Base-by-base conservation (phyloP, 1,139 yeast genomes). In the Schwanniomyces etchellsii region DNA sequence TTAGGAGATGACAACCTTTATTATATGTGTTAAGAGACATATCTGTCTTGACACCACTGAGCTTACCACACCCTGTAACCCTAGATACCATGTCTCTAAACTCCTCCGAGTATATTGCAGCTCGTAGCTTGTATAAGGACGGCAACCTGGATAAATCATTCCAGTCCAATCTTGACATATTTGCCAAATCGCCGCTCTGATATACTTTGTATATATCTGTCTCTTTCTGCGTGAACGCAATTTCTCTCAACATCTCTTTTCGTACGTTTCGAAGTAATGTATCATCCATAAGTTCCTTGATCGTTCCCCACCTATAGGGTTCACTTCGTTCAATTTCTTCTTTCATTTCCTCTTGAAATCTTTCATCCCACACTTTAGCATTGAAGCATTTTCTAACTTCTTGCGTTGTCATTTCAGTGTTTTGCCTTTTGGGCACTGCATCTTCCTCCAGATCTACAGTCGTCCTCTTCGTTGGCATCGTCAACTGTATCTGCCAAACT, bases 131-230 rank as follows among this genome's bases (percentile, higher is more conserved):
- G 50, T 66, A 82, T 32, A 93, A 57, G 4, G 82, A 77, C 4
- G 94, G 85, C 32, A 93, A 63, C 45, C 84, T 63, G 5, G 79
- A 68, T 28, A 83, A 62, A 52, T 91, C 96, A 32, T 77, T 75
- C 68, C 79, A 71, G 41, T 85, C 75, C 37, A 93, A 65, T 0
- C 96, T 96, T 0, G 94, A 82, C 29, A 93, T 60, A 51, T 93
- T 93, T 25, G 96, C 96, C 45, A 93, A 68, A 55, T 93, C 98
- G 16, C 98, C 99, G 29, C 93, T 81, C 56, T 93, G 99, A 52
- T 70, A 81, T 20, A 93, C 95, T 53, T 86, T 89, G 58, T 93
- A 93, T 38, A 93, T 93, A 50, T 93, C 98, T 0, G 99, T 93
- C 55, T 93, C 98, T 56, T 91, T 93, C 48, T 80, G 77, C 13